Evolutionary conservation across 148 eudicot species (phyloP).

Genomic region (Nepenthes mirabilis): DNA sequence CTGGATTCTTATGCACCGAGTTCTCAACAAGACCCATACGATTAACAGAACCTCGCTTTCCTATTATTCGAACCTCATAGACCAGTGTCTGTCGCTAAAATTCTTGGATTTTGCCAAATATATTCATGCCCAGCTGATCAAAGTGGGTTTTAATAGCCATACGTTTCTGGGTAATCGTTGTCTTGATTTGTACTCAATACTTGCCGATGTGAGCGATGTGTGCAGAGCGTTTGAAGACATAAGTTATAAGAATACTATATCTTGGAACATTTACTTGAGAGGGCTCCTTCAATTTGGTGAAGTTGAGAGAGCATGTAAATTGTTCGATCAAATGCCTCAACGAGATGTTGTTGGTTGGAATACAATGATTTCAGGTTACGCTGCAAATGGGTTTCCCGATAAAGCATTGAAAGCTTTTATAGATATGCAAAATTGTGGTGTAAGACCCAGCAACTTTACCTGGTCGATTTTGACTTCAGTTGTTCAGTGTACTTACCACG

Average conservation of each 20-base stretch:
- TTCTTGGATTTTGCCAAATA: slow-evolving; percentile 25
- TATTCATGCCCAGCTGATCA: slow-evolving; percentile 57
- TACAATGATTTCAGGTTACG: slow-evolving; percentile 51
- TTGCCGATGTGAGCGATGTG: slow-evolving; percentile 19
- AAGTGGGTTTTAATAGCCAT: slow-evolving; percentile 45
- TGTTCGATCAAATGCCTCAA: slow-evolving; percentile 63
- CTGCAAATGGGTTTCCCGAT: slow-evolving; percentile 25
- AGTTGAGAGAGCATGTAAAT: slow-evolving; percentile 23
- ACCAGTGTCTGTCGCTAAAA: slow-evolving; percentile 33
- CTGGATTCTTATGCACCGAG: slow-evolving; percentile 1
- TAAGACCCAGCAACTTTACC: slow-evolving; percentile 46
- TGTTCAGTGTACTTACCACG: slow-evolving; percentile 22
- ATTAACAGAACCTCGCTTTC: slow-evolving; percentile 24
- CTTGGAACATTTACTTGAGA: slow-evolving; percentile 67
- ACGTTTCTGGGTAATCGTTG: slow-evolving; percentile 70
- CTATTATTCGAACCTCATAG: slow-evolving; percentile 31
- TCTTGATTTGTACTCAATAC: slow-evolving; percentile 40
- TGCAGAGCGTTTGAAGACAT: slow-evolving; percentile 48
- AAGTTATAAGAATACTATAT: slow-evolving; percentile 30
- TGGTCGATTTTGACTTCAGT: slow-evolving; percentile 36
- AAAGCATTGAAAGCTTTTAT: slow-evolving; percentile 27
- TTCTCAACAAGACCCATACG: background rate
- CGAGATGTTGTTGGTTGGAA: slow-evolving; percentile 82
- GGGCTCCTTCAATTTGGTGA: slow-evolving; percentile 23
- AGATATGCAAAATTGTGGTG: slow-evolving; percentile 34